Evolutionary conservation across 768 basidiomycete genomes (phyloP).

Genomic region (Saitozyma podzolica): DNA sequence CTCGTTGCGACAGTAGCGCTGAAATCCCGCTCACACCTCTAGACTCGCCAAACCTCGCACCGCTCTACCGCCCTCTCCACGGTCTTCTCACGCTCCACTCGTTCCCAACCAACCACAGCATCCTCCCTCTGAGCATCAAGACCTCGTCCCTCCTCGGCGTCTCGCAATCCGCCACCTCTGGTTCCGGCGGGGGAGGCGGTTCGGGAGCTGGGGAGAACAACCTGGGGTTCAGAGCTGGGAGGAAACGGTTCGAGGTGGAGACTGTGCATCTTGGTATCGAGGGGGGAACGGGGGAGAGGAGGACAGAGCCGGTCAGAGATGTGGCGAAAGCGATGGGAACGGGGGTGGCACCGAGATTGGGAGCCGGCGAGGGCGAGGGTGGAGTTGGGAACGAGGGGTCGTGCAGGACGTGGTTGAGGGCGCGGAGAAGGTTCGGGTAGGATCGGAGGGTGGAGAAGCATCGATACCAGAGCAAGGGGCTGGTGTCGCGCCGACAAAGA

Average conservation of each 20-base stretch:
- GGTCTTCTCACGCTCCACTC: slow-evolving; percentile 77
- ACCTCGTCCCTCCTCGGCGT: slow-evolving; percentile 82
- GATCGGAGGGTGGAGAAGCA: slow-evolving; percentile 2
- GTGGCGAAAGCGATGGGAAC: slow-evolving; percentile 10
- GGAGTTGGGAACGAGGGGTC: slow-evolving; percentile 6
- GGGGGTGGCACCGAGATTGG: neutral
- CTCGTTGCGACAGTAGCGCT: neutral
- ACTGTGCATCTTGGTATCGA: slow-evolving; percentile 68
- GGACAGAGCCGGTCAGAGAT: slow-evolving; percentile 41
- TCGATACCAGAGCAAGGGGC: too few relatives aligned
- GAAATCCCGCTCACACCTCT: neutral
- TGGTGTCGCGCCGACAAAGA: slow-evolving; percentile 14
- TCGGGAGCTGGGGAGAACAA: slow-evolving; percentile 86
- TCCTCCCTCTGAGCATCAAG: slow-evolving; percentile 76
- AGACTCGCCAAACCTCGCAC: slow-evolving; percentile 76
- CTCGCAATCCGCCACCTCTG: slow-evolving; percentile 53
- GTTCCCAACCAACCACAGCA: slow-evolving; percentile 71
- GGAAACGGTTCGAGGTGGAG: slow-evolving; percentile 84
- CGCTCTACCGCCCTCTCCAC: slow-evolving; percentile 78
- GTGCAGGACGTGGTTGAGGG: slow-evolving; percentile 9
- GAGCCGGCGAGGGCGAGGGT: neutral
- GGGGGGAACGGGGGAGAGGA: slow-evolving; percentile 52
- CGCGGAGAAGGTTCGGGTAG: slow-evolving; percentile 10
- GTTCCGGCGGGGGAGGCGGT: slow-evolving; percentile 32
- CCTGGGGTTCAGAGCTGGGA: slow-evolving; percentile 86